These are phyloP conservation scores for Malus hybrid DNA, from an alignment of 331 rosid genomes.

Conservation along the genomic window DNA sequence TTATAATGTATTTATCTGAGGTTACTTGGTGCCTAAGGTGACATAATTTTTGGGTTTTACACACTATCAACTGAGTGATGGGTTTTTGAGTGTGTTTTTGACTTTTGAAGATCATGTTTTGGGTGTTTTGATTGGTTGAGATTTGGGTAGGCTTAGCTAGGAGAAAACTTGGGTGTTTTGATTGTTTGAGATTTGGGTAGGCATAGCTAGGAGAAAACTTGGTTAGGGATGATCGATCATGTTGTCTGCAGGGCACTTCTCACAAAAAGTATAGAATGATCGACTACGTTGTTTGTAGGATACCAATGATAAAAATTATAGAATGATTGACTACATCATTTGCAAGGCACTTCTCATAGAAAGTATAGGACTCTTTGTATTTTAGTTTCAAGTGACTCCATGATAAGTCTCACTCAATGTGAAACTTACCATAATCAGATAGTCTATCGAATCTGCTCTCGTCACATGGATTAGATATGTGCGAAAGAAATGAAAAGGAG, in stretches of 20 bases:
- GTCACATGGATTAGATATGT: background rate
- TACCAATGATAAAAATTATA: too few relatives aligned
- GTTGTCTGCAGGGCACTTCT: too few relatives aligned
- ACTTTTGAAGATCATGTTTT: background rate
- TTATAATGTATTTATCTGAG: background rate
- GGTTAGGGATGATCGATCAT: background rate
- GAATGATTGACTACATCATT: too few relatives aligned
- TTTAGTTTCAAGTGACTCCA: too few relatives aligned
- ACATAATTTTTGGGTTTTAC: background rate
- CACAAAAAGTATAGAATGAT: too few relatives aligned
- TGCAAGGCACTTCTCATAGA: too few relatives aligned
- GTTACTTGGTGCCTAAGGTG: background rate
- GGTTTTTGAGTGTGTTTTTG: background rate
- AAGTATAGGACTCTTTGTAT: too few relatives aligned
- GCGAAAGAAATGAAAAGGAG: background rate
- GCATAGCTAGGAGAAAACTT: background rate
- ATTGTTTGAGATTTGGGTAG: background rate
- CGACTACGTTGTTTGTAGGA: too few relatives aligned
- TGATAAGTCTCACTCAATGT: too few relatives aligned
- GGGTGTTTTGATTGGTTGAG: background rate
- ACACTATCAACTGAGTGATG: background rate
- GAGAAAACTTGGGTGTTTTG: background rate
- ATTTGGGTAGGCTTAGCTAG: slow-evolving; percentile 1
- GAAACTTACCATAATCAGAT: too few relatives aligned
- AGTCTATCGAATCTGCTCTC: too few relatives aligned